A percentile compares a stretch with the other conserved stretches of the same genome.
phyloP scores from a whole-genome alignment of 257 asterid species.

The Scutellaria minor region DNA sequence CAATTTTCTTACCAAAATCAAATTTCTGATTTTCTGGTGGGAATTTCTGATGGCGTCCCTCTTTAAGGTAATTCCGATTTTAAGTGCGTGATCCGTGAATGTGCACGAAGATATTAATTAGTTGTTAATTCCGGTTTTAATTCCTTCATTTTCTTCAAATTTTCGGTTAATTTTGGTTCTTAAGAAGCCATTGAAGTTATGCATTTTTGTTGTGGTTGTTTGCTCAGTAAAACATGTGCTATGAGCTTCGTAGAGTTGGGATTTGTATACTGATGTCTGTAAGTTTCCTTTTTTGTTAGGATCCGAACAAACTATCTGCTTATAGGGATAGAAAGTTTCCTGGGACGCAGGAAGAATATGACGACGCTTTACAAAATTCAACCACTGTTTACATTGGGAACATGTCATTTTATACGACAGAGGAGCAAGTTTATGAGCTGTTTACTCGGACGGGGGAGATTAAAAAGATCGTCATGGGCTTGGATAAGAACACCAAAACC shows the following conservation, averaged over 20 bases:
- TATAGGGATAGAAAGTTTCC: constrained; percentile 92
- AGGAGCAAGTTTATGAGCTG: constrained; percentile 96
- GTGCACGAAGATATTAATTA: constrained; percentile 4
- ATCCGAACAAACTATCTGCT: constrained; percentile 82
- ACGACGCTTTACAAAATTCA: constrained; percentile 71
- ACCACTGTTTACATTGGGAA: constrained; percentile 86
- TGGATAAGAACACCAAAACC: constrained; percentile 90
- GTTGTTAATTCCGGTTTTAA: constrained; percentile 28
- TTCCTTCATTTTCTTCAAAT: constrained; percentile 17
- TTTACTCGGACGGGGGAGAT: constrained; percentile 94
- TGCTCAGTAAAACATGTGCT: not conserved
- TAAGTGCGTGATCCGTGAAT: not conserved
- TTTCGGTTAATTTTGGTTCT: constrained; percentile 31
- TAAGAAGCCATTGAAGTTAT: not conserved
- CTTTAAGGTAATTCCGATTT: constrained; percentile 50
- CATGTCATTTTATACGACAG: constrained; percentile 96
- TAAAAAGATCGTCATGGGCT: constrained; percentile 91
- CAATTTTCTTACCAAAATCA: constrained; percentile 18
- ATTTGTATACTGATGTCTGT: constrained; percentile 20
- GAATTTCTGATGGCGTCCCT: constrained; percentile 59
- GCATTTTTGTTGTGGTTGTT: not conserved
- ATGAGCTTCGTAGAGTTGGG: not conserved
- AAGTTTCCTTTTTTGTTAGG: constrained; percentile 46
- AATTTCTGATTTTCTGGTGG: constrained; percentile 22
- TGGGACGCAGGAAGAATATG: constrained; percentile 92